phyloP scores from a whole-genome alignment of 176 grass and related monocot species.

The Calamus simplicifolius region DNA sequence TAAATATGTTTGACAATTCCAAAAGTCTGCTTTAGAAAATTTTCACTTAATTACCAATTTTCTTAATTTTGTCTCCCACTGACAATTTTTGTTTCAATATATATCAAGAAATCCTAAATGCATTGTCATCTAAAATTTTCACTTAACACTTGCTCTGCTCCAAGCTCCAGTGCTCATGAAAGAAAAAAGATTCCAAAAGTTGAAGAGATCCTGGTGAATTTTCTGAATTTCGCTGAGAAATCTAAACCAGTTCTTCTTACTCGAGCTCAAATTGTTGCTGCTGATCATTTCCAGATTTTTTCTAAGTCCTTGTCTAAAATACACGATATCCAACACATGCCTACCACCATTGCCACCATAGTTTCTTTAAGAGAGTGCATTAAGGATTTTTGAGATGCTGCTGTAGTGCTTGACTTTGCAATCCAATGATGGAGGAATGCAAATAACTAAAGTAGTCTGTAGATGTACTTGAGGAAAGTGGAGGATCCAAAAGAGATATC shows the following conservation, averaged over 20 bases:
- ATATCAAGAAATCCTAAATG: too few relatives aligned
- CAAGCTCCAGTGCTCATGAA: slow-evolving; percentile 67
- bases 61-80: too few relatives aligned
- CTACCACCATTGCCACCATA: slow-evolving; percentile 65
- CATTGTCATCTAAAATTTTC: too few relatives aligned
- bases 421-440: slow-evolving; percentile 84
- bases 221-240: slow-evolving; percentile 51
- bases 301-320: slow-evolving; percentile 59
- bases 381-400: slow-evolving; percentile 39
- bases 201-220: slow-evolving; percentile 65
- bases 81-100: too few relatives aligned
- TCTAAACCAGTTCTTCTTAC: slow-evolving; percentile 53
- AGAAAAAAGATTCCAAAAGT: slow-evolving; percentile 74
- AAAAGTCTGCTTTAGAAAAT: too few relatives aligned
- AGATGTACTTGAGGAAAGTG: too few relatives aligned
- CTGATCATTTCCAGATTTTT: slow-evolving; percentile 70
- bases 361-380: slow-evolving; percentile 55
- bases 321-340: slow-evolving; percentile 76
- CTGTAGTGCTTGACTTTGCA: slow-evolving; percentile 56
- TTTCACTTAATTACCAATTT: too few relatives aligned
- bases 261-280: slow-evolving; percentile 59
- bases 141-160: slow-evolving; percentile 55
- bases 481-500: too few relatives aligned
- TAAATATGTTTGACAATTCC: too few relatives aligned
- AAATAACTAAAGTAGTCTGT: too few relatives aligned